Evolutionary conservation across 177 flowering plant genomes (phyloP).

Genomic region (Vitis hybrid): DNA sequence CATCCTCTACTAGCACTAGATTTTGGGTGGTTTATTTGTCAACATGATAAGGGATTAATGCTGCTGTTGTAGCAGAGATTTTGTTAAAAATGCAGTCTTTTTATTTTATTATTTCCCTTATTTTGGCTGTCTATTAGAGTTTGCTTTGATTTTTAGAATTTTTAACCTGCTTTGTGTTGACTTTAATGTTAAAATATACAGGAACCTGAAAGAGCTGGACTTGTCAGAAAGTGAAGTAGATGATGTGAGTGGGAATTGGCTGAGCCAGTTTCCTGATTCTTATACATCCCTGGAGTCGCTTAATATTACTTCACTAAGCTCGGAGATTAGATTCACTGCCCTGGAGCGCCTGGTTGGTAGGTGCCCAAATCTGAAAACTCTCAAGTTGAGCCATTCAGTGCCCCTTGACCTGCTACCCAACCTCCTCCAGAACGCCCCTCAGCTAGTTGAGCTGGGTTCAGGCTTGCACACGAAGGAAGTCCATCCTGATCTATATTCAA

Average conservation of each 20-base stretch:
- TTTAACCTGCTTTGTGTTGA: no score
- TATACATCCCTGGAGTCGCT: constrained; percentile 78
- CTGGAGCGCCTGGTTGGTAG: constrained; percentile 79
- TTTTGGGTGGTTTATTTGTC: no score
- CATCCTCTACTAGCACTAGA: no score
- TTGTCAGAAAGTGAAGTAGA: constrained; percentile 86
- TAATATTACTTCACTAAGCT: constrained; percentile 63
- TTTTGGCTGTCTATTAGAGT: background rate
- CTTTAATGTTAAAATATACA: constrained; percentile 19
- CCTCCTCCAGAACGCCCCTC: constrained; percentile 8
- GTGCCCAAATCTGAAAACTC: constrained; percentile 71
- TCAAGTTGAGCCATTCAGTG: constrained; percentile 60
- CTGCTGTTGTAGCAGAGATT: no score
- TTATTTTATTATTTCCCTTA: no score
- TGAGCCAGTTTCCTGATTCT: constrained; percentile 70
- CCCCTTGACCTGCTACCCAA: constrained; percentile 31
- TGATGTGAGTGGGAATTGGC: constrained; percentile 81
- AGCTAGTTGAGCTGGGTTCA: constrained; percentile 77
- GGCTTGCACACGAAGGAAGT: constrained; percentile 65
- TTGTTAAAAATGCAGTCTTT: no score
- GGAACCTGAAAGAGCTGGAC: constrained; percentile 77
- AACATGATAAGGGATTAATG: no score
- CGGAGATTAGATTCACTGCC: constrained; percentile 68
- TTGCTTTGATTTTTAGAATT: background rate
- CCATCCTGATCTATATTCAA: constrained; percentile 54